Evolutionary conservation across 2,329 filamentous ascomycete genomes (phyloP), one percentile per base, ranked within the genome.

Genomic region (Bipolaris bicolor): DNA sequence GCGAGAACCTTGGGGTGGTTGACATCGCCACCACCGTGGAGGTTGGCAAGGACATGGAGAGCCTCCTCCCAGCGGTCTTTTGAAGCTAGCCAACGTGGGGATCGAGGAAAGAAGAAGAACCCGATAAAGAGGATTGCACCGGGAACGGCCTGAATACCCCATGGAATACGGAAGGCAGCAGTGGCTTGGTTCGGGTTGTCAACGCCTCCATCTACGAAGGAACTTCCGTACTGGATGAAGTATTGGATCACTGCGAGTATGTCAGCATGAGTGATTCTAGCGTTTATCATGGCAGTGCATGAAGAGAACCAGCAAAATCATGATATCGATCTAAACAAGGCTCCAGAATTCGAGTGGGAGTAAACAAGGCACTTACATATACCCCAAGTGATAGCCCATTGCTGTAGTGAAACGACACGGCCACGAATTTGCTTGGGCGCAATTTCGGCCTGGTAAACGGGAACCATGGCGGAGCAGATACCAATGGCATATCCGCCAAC

Each of bases 401-500:
- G 54, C 66, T 90, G 87, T 3, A 89, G 76, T 2, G 83, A 84
- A 15, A 90, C 84, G 2, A 89, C 82, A 10, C 86, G 81, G 7
- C 87, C 87, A 50, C 77, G 73, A 31, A 78, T 79, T 15, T 76
- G 69, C 56, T 77, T 77, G 13, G 76, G 76, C 2, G 77, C 76
- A 16, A 97, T 96, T 75, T 97, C 93, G 43, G 92, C 94, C 74
- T 97, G 92, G 74, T 96, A 97, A 44, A 97, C 90, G 0, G 93
- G 93, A 1, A 97, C 92, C 65, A 97, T 96, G 46, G 92, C 94
- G 0, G 92, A 96, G 45, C 96, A 83, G 72, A 92, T 90, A 76
- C 93, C 93, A 58, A 97, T 91, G 40, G 92, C 90, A 7, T 96
- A 79, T 79, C 93, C 92, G 55, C 91, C 91, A 75, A 95, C 84